Conservation (phyloP, 331 rosid species). For the Rhamnella rubrinervis region DNA sequence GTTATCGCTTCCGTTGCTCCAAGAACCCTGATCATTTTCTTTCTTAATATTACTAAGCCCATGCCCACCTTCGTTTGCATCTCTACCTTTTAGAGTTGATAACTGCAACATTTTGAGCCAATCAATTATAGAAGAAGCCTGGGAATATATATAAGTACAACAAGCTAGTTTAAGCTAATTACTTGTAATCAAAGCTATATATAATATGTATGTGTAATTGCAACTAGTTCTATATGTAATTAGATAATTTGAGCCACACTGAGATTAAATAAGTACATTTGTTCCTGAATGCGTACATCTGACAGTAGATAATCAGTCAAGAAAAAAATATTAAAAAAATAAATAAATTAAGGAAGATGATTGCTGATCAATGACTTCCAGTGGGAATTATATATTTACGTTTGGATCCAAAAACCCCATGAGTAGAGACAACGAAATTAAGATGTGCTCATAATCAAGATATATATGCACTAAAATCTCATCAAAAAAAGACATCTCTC, state of each 20-base stretch:
- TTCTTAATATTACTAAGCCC: conserved; percentile 42
- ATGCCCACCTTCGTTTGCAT: conserved; percentile 38
- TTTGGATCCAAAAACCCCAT: conserved; percentile 44
- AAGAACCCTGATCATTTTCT: conserved; percentile 54
- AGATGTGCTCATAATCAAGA: conserved; percentile 20
- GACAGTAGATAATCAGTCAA: conserved; percentile 18
- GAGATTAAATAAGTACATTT: conserved; percentile 16
- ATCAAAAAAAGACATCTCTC: neutral
- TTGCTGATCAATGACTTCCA: conserved; percentile 26
- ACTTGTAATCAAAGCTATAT: neutral
- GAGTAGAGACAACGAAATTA: conserved; percentile 22
- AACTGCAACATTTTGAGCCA: conserved; percentile 47
- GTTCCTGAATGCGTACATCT: conserved; percentile 36
- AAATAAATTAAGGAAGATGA: neutral
- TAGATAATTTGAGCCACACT: neutral
- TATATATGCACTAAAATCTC: conserved; percentile 20
- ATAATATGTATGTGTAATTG: conserved; percentile 7
- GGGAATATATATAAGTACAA: too few species aligned
- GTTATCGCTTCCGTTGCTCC: conserved; percentile 77
- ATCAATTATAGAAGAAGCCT: too few species aligned
- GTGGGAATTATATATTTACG: conserved; percentile 12
- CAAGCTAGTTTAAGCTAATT: too few species aligned
- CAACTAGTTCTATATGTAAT: conserved; percentile 34
- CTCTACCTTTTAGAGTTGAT: conserved; percentile 46
- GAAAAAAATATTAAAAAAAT: neutral